phyloP scores from a whole-genome alignment of 805 yeast species.

The Yamadazyma takamatsuzukensis region DNA sequence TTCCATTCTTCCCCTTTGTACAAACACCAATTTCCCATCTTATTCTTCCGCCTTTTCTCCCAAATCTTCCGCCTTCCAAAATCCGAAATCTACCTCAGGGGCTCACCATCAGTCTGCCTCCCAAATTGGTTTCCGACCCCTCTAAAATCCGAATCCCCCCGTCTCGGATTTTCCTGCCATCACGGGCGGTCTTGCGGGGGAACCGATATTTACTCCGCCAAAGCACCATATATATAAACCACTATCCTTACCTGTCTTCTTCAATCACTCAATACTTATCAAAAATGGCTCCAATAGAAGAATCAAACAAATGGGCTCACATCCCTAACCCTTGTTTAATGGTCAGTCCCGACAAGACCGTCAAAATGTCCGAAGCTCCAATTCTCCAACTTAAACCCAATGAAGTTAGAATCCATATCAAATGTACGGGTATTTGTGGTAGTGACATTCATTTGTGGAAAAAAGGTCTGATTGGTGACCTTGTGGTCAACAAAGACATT shows the following conservation, averaged over 20 bases:
- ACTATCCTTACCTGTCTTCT: not conserved
- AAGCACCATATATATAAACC: not conserved
- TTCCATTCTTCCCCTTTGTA: too few relatives aligned
- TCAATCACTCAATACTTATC: too few relatives aligned
- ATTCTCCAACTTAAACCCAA: conserved; percentile 12
- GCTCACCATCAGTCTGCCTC: too few relatives aligned
- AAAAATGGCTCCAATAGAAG: conserved; percentile 16
- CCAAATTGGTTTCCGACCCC: too few relatives aligned
- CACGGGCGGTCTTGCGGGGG: too few relatives aligned
- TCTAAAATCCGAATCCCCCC: too few relatives aligned
- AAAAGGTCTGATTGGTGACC: conserved; percentile 24
- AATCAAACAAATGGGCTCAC: conserved; percentile 14
- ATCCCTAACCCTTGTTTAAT: conserved; percentile 16
- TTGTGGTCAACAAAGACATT: conserved; percentile 31
- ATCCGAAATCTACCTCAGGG: too few relatives aligned
- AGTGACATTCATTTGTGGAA: conserved; percentile 23
- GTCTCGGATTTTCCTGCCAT: too few relatives aligned
- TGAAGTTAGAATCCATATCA: conserved; percentile 19
- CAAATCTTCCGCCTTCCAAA: too few relatives aligned
- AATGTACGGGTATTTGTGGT: conserved; percentile 22
- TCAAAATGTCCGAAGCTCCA: conserved; percentile 13
- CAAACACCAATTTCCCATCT: too few relatives aligned
- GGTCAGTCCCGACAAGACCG: conserved; percentile 11
- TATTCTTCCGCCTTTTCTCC: too few relatives aligned
- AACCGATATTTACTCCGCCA: conserved; percentile 1